Evolutionary conservation across 768 basidiomycete species (phyloP).

Genomic region (Hortiboletus flavorubellus): DNA sequence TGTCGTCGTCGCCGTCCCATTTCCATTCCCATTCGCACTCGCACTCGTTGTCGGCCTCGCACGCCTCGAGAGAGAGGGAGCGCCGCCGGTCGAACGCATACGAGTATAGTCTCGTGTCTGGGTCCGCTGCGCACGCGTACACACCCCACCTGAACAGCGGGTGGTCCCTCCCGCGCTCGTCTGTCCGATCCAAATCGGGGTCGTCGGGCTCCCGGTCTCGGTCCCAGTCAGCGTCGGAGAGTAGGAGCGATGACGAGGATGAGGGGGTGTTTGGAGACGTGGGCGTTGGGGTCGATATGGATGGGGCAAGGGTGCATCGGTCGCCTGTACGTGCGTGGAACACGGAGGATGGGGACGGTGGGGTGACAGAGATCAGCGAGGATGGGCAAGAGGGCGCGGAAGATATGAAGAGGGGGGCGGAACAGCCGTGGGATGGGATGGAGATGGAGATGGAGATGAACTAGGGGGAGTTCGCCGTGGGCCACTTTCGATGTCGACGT

Average conservation of each 20-base stretch:
- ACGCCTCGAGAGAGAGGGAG: neutral
- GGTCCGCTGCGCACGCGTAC: neutral
- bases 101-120: constrained; percentile 6
- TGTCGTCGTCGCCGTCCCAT: neutral
- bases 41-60: constrained; percentile 1
- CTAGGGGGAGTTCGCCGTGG: neutral
- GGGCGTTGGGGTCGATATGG: neutral
- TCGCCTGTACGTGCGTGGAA: constrained; percentile 1
- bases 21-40: neutral
- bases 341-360: neutral
- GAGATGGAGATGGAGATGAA: constrained; percentile 52
- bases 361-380: neutral
- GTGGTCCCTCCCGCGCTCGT: constrained; percentile 57
- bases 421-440: constrained; percentile 39
- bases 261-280: neutral
- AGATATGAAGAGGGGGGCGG: constrained; percentile 1
- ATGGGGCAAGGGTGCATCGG: neutral
- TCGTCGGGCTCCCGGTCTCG: constrained; percentile 35
- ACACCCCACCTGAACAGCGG: constrained; percentile 34
- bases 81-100: constrained; percentile 16
- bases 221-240: constrained; percentile 33
- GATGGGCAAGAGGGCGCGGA: neutral
- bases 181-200: constrained; percentile 40
- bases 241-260: constrained; percentile 36
- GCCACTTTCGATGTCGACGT: neutral